Conservation (phyloP, 331 rosid genomes). For the Dryas integrifolia region DNA sequence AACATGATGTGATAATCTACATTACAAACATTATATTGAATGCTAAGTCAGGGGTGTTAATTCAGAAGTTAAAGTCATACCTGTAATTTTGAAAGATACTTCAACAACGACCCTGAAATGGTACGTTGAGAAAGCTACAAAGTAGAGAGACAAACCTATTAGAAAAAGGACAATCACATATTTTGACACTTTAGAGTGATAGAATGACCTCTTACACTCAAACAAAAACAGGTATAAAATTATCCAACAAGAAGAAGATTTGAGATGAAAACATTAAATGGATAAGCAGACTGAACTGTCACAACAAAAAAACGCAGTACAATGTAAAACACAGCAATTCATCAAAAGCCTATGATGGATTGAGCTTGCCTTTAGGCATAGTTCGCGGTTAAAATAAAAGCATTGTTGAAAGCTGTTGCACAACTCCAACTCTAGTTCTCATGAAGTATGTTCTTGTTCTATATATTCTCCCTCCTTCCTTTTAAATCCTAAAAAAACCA, state of each 20-base stretch:
- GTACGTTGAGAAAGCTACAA: constrained; percentile 88
- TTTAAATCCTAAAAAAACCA: not conserved
- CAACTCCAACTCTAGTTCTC: not conserved
- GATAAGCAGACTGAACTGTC: not conserved
- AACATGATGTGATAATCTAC: constrained; percentile 18
- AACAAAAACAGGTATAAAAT: not conserved
- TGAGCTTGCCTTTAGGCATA: not conserved
- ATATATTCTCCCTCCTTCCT: not conserved
- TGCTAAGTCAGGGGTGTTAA: constrained; percentile 15
- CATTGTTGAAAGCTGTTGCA: not conserved
- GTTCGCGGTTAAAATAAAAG: not conserved
- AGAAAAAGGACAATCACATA: not conserved
- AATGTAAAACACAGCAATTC: constrained; percentile 1
- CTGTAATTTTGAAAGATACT: constrained; percentile 87
- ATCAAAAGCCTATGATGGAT: not conserved
- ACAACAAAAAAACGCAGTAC: not conserved
- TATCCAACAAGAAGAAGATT: not conserved
- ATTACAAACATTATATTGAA: constrained; percentile 6
- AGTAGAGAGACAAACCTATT: constrained; percentile 12
- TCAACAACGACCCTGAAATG: constrained; percentile 79
- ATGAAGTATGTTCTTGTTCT: not conserved
- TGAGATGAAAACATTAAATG: not conserved
- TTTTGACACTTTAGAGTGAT: not conserved
- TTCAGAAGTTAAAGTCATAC: constrained; percentile 42
- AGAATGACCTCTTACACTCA: not conserved